These are phyloP conservation scores for Eimeria necatrix DNA, from an alignment of 169 alveolate genomes.

Conservation along the genomic window DNA sequence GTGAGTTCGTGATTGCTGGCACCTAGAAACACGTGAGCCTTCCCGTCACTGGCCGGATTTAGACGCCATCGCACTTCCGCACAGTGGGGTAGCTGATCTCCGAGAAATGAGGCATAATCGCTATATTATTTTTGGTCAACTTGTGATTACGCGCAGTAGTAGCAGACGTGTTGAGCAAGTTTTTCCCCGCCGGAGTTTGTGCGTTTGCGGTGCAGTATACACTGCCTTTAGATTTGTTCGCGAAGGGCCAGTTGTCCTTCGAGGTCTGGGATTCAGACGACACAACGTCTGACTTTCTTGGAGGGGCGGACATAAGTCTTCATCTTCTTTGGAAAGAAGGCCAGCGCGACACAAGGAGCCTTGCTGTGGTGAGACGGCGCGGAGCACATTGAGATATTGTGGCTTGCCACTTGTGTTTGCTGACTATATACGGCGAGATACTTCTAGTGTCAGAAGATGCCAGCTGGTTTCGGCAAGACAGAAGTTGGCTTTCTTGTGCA, in stretches of 20 bases:
- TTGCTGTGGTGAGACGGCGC: slow-evolving; percentile 80
- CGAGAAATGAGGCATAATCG: too few species aligned
- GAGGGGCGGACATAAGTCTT: slow-evolving; percentile 82
- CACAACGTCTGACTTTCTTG: slow-evolving; percentile 83
- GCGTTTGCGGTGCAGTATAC: slow-evolving; percentile 58
- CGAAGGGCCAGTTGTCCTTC: slow-evolving; percentile 83
- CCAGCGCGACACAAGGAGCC: slow-evolving; percentile 81
- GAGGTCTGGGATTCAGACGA: slow-evolving; percentile 88
- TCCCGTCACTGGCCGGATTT: too few species aligned
- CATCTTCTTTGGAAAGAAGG: slow-evolving; percentile 80
- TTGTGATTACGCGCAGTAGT: too few species aligned
- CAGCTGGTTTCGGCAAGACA: background rate
- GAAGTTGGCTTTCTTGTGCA: background rate
- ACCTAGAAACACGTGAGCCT: too few species aligned
- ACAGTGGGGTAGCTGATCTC: too few species aligned
- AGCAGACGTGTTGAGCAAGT: too few species aligned
- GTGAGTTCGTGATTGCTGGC: background rate
- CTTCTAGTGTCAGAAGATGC: background rate
- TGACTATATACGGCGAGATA: background rate
- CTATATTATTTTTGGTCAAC: too few species aligned
- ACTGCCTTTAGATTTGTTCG: slow-evolving; percentile 83
- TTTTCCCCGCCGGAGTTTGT: background rate
- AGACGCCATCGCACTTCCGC: too few species aligned
- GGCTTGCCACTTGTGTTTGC: too few species aligned
- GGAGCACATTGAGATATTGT: background rate